Evolutionary conservation across 305 asterid species (phyloP).

Genomic region (Plantago coronopus): DNA sequence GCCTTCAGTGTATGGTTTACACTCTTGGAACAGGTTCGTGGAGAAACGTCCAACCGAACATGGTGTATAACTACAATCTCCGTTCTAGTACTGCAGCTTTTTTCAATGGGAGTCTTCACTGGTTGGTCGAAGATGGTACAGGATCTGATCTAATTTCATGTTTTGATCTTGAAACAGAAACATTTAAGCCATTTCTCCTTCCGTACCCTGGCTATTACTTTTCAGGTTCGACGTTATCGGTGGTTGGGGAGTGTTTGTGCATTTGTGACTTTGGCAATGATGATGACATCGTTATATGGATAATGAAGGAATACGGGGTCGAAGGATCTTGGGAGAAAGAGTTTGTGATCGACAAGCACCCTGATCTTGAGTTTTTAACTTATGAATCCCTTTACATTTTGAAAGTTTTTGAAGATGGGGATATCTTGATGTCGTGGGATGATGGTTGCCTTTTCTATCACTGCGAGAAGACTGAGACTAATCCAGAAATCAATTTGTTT

Average conservation of each 20-base stretch:
- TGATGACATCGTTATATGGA: conserved; percentile 32
- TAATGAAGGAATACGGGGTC: conserved; percentile 42
- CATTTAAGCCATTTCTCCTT: neutral
- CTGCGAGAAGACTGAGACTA: conserved; percentile 11
- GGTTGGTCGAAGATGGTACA: neutral
- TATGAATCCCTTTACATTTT: conserved; percentile 28
- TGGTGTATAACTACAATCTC: neutral
- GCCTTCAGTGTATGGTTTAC: neutral
- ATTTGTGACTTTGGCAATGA: conserved; percentile 26
- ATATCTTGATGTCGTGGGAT: conserved; percentile 29
- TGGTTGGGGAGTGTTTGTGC: conserved; percentile 28
- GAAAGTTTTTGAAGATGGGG: conserved; percentile 38
- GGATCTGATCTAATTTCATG: neutral
- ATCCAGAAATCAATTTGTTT: neutral
- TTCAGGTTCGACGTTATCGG: conserved; percentile 2
- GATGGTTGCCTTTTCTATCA: conserved; percentile 16
- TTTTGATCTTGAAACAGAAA: conserved; percentile 3
- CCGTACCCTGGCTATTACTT: neutral
- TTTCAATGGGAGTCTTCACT: conserved; percentile 21
- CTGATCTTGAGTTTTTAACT: conserved; percentile 1
- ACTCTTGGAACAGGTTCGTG: conserved; percentile 39
- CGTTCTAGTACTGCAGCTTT: conserved; percentile 9
- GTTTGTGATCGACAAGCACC: conserved; percentile 21
- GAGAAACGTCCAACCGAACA: conserved; percentile 23
- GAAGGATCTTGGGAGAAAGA: conserved; percentile 40